These are phyloP conservation scores for Agrocybe chaxingu DNA, from an alignment of 768 basidiomycete genomes.

Conservation along the genomic window DNA sequence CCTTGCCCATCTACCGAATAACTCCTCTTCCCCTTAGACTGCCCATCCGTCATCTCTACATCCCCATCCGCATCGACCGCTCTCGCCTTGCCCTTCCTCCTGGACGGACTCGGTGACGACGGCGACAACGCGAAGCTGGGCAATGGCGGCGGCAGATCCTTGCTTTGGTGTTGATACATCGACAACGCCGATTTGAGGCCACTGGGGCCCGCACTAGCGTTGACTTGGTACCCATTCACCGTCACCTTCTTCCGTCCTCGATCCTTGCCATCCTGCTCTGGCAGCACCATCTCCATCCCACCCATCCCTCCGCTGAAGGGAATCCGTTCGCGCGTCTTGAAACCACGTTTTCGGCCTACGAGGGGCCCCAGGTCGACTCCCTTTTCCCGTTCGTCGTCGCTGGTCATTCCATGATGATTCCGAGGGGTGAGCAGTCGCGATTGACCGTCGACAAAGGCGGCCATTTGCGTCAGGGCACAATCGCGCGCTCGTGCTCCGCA, in stretches of 20 bases:
- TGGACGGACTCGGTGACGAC: no score
- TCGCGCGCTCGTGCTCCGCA: slow-evolving; percentile 62
- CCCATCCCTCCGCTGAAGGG: slow-evolving; percentile 60
- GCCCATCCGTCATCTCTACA: slow-evolving; percentile 10
- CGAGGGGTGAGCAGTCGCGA: not conserved
- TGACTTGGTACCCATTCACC: not conserved
- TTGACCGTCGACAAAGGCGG: slow-evolving; percentile 44
- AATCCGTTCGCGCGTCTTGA: slow-evolving; percentile 54
- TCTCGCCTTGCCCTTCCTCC: slow-evolving; percentile 15
- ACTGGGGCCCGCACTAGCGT: no score
- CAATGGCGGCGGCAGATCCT: no score
- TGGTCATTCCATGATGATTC: no score
- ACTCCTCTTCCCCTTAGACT: not conserved
- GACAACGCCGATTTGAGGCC: no score
- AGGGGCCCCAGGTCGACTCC: slow-evolving; percentile 59
- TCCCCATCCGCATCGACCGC: slow-evolving; percentile 6
- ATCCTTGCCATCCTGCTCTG: not conserved
- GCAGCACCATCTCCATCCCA: slow-evolving; percentile 19
- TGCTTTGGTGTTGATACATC: no score
- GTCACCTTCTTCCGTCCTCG: not conserved
- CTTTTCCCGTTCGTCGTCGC: no score
- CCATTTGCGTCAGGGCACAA: slow-evolving; percentile 65
- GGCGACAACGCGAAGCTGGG: no score
- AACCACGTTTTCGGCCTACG: slow-evolving; percentile 54
- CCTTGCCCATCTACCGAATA: not conserved